Base-by-base conservation (phyloP, 495 filamentous ascomycete species). In the Evansstolkia leycettana region DNA sequence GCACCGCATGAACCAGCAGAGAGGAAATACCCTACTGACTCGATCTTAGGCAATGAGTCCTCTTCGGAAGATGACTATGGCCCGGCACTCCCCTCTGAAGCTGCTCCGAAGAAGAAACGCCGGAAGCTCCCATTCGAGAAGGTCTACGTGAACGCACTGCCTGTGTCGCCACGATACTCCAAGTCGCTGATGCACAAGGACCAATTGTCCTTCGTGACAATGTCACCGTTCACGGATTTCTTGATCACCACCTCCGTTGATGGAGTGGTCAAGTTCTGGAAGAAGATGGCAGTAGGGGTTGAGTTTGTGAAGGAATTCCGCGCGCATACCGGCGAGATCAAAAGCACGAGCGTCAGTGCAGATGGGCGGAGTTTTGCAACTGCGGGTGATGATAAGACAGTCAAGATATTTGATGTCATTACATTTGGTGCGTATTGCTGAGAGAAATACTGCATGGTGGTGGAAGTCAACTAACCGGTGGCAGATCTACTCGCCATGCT, bases 181-280 rank as follows among this genome's bases (percentile, higher is more conserved):
- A 94, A 88, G 51, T 96, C 90, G 18, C 66, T 99, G 43, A 99
- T 99, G 90, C 90, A 99, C 65, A 87, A 89, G 57, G 90, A 96
- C 40, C 85, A 93, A 60, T 60, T 96, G 32, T 72, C 78, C 26
- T 95, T 84, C 45, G 70, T 83, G 39, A 88, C 80, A 4, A 72
- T 95, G 39, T 90, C 92, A 1, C 90, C 87, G 1, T 64, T 72
- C 28, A 94, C 90, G 36, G 90, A 94, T 40, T 96, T 99, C 51
- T 60, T 96, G 17, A 89, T 99, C 33, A 96, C 90, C 2, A 84
- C 78, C 43, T 95, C 88, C 2, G 60, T 84, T 12, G 89, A 99
- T 54, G 92, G 92, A 2, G 78, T 86, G 0, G 89, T 96, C 34
- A 96, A 96, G 57, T 99, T 96, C 60, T 99, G 90, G 90, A 96